Base-by-base conservation (phyloP, 2,329 filamentous ascomycete genomes). In the Aspergillus awamori region DNA sequence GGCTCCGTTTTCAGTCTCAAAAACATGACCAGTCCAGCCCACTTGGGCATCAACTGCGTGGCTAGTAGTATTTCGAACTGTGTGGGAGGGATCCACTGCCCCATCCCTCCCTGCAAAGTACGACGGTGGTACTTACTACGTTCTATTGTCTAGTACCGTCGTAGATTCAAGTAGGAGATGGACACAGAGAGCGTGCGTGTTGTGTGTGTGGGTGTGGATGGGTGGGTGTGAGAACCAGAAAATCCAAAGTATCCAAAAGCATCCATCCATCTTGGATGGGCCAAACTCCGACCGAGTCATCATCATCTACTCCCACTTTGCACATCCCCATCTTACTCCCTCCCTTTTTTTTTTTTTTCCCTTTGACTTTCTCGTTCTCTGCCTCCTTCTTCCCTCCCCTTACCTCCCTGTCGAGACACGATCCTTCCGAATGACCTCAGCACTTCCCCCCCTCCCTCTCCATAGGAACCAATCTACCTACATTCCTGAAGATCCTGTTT, bases 401-500 rank as follows among this genome's bases (percentile, higher is more conserved):
- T 51, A 8, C 47, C 47, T 51, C 26, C 13, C 5, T 17, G 1
- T 33, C 47, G n/a, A 51, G 24, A 51, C 47, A 51, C n/a, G n/a
- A 51, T 17, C 47, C 26, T 30, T 51, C 26, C 47, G 30, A 28
- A 51, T 51, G 47, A 51, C 26, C 47, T 17, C 47, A 30, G 28
- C 28, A 11, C 22, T 8, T 20, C 20, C 11, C 24, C 11, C 22
- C 8, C 28, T n/a, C 24, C 22, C 20, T 20, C 20, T 20, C 20
- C 20, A 20, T 20, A 20, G 20, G 20, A 20, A 41, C 20, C 41
- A 22, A 45, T 20, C 10, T 20, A 51, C 47, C 10, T 20, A 51
- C 47, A 51, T 51, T 51, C 47, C 47, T 51, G 47, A 30, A n/a
- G 47, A 51, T 33, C 28, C 26, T 51, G 47, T 51, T 51, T 51